Evolutionary conservation across 345 rosid genomes (phyloP).

Genomic region (Isatis tinctoria): DNA sequence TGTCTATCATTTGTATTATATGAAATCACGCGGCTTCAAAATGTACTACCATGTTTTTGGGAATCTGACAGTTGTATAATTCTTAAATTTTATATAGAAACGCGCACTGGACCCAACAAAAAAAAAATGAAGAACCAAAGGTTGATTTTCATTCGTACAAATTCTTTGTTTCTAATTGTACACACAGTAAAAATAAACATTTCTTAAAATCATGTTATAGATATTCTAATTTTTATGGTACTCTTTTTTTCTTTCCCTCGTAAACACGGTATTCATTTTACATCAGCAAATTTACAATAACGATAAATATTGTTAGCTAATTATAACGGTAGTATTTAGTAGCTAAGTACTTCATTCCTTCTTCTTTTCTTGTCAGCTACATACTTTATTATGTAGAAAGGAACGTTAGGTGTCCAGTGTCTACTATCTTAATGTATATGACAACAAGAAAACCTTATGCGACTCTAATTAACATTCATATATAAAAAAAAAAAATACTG

Average conservation of each 20-base stretch:
- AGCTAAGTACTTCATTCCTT: neutral
- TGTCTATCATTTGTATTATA: neutral
- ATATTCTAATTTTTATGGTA: neutral
- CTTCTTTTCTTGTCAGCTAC: too few species aligned
- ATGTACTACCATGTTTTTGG: conserved; percentile 4
- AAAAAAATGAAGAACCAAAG: neutral
- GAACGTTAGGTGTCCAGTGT: neutral
- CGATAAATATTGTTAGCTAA: neutral
- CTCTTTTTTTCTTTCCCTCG: too few species aligned
- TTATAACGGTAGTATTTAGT: neutral
- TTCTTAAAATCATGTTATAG: neutral
- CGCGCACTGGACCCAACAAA: neutral
- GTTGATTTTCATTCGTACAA: neutral
- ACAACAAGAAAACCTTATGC: neutral
- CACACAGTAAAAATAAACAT: neutral
- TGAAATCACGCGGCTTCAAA: conserved; percentile 19
- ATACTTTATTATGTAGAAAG: neutral
- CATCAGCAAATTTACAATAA: too few species aligned
- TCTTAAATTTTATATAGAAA: neutral
- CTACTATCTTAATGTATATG: neutral
- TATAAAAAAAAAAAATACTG: too few species aligned
- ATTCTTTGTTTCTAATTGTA: neutral
- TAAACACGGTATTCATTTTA: too few species aligned
- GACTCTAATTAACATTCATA: too few species aligned
- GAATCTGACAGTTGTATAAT: conserved; percentile 27